phyloP scores from a whole-genome alignment of 306 rosid species.

The Bauhinia variegata region DNA sequence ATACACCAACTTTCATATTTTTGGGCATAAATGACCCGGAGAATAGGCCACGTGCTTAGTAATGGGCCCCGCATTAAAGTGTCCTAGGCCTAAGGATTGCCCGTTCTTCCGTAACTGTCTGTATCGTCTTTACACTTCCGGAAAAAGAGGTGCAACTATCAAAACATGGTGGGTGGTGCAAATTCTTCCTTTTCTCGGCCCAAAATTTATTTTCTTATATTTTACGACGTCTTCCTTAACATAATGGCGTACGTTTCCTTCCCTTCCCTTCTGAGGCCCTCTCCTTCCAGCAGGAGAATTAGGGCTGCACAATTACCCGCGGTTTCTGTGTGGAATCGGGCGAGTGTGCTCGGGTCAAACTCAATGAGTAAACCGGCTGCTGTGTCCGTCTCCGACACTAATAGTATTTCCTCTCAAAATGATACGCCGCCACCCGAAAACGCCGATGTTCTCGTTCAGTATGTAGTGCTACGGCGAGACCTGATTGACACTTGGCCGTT shows the following conservation, averaged over 20 bases:
- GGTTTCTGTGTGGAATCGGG: conserved; percentile 14
- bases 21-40: no score
- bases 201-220: no score
- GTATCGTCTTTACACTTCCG: no score
- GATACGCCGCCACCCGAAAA: conserved; percentile 37
- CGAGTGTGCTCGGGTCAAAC: conserved; percentile 42
- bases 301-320: conserved; percentile 26
- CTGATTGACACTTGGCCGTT: conserved; percentile 84
- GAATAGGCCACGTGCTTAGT: no score
- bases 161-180: no score
- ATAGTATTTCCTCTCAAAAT: conserved; percentile 4
- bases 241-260: conserved; percentile 42
- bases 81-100: no score
- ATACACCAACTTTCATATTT: no score
- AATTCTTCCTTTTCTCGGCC: no score
- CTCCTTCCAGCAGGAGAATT: conserved; percentile 22
- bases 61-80: no score
- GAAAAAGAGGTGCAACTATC: no score
- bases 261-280: conserved; percentile 34
- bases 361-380: conserved; percentile 70
- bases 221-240: no score
- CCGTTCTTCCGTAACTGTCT: no score
- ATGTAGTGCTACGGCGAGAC: conserved; percentile 94
- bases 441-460: conserved; percentile 68
- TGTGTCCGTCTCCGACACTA: conserved; percentile 21